Evolutionary conservation across 108 stramenopile species (phyloP).

Genomic region (Conticribra weissflogii): DNA sequence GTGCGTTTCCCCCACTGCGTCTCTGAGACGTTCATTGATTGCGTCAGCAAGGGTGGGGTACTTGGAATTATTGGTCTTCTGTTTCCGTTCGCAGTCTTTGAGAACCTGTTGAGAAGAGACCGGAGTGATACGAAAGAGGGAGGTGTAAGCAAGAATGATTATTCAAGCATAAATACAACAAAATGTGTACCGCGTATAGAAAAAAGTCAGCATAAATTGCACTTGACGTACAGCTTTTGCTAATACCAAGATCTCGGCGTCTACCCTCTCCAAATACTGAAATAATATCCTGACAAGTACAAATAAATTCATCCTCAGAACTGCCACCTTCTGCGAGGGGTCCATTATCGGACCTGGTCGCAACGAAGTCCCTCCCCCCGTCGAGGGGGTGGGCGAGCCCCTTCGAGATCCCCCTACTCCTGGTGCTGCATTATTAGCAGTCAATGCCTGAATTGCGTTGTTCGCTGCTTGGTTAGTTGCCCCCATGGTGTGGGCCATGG

Average conservation of each 20-base stretch:
- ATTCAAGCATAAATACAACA: too few species aligned
- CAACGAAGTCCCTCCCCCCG: too few species aligned
- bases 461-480: too few species aligned
- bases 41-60: not conserved
- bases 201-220: too few species aligned
- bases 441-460: too few species aligned
- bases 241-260: not conserved
- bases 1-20: constrained; percentile 1
- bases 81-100: constrained; percentile 7
- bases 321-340: not conserved
- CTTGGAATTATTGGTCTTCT: not conserved
- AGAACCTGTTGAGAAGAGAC: not conserved
- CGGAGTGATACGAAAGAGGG: not conserved
- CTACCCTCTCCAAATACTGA: constrained; percentile 8
- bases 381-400: too few species aligned
- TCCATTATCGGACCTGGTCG: too few species aligned
- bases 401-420: too few species aligned
- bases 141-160: too few species aligned
- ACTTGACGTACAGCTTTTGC: not conserved
- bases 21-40: not conserved
- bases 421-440: too few species aligned
- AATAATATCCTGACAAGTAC: not conserved
- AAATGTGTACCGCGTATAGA: too few species aligned
- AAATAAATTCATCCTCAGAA: constrained; percentile 1
- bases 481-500: too few species aligned